Evolutionary conservation across 2,329 filamentous ascomycete species (phyloP), one percentile per base, ranked within the genome.

Genomic region (Allantophomopsis cytisporea): DNA sequence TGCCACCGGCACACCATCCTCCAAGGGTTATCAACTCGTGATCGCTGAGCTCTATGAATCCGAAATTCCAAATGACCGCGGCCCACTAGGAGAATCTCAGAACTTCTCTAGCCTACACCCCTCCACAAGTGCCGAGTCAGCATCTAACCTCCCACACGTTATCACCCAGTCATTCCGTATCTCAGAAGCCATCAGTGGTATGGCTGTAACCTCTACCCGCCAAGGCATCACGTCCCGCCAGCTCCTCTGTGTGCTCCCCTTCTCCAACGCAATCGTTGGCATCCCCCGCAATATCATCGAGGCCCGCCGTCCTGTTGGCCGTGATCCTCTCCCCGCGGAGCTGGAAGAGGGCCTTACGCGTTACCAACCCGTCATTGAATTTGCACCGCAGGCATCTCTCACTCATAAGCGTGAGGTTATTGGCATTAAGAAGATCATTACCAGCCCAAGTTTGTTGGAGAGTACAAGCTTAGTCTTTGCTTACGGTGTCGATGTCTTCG

Each of bases 31-130:
- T 58, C 85, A 94, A 51, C 69, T 96, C 7, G 72, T 88, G 15
- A 71, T 94, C 10, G 80, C 83, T 1, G 89, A 98, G 54, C 73
- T 98, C 30, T 96, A 88, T 61, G 91, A 95, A 58, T 94, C 88
- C 0, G 70, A 80, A 1, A 61, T 78, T 10, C 68, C 84, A 16
- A 91, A 98, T 55, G 83, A 94, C 59, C 81, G 91, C 41, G 91
- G 89, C 1, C 72, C 82, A 3, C 69, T 94, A 2, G 80, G 73
- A 38, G 70, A 78, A 16, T 62, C 73, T 2, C 64, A 67, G 33
- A 89, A 88, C 54, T 84, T 80, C 53, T 95, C 89, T 1, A 80
- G 80, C n/a, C 62, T 94, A 36, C 67, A 77, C 39, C 80, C 81
- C 3, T 65, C 77, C 2, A 69, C 76, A 35, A 60, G 62, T 1